phyloP scores from a whole-genome alignment of 768 basidiomycete species.

The Gelatoporia subvermispora region DNA sequence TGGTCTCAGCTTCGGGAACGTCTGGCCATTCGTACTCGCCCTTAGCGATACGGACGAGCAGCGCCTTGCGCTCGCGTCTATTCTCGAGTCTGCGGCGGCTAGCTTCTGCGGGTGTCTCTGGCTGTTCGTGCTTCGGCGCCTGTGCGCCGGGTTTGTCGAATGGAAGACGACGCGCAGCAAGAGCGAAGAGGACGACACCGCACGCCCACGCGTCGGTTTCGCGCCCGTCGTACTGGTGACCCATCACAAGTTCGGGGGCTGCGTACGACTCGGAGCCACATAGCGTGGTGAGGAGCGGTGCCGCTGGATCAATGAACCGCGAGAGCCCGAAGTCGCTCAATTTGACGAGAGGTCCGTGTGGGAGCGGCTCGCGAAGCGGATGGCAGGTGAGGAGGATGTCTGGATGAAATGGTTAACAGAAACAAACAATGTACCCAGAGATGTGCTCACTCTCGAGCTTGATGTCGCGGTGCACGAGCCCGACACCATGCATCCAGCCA shows the following conservation, averaged over 20 bases:
- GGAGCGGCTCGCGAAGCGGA: slow-evolving; percentile 30
- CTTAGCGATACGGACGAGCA: slow-evolving; percentile 76
- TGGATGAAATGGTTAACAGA: slow-evolving; percentile 21
- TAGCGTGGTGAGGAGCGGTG: slow-evolving; percentile 65
- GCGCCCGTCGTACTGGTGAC: slow-evolving; percentile 70
- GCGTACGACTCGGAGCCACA: slow-evolving; percentile 90
- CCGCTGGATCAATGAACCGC: slow-evolving; percentile 66
- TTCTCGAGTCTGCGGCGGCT: slow-evolving; percentile 18
- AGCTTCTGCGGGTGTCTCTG: slow-evolving; percentile 14
- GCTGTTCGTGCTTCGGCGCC: slow-evolving; percentile 2
- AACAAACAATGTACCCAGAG: not conserved
- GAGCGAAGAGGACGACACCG: slow-evolving; percentile 81
- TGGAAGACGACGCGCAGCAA: slow-evolving; percentile 65
- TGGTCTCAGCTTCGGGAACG: not conserved
- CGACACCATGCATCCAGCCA: slow-evolving; percentile 83
- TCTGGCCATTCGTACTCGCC: slow-evolving; percentile 75
- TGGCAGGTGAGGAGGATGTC: slow-evolving; percentile 72
- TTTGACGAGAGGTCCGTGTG: slow-evolving; percentile 57
- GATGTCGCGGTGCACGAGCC: slow-evolving; percentile 86
- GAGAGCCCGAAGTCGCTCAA: slow-evolving; percentile 89
- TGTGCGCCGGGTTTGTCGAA: slow-evolving; percentile 48
- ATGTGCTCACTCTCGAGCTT: slow-evolving; percentile 70
- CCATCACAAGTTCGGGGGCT: slow-evolving; percentile 45
- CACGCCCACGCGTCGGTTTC: slow-evolving; percentile 88
- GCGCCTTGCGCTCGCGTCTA: slow-evolving; percentile 36